Evolutionary conservation across 2,329 filamentous ascomycete genomes (phyloP).

Genomic region (Trichophyton benhamiae): DNA sequence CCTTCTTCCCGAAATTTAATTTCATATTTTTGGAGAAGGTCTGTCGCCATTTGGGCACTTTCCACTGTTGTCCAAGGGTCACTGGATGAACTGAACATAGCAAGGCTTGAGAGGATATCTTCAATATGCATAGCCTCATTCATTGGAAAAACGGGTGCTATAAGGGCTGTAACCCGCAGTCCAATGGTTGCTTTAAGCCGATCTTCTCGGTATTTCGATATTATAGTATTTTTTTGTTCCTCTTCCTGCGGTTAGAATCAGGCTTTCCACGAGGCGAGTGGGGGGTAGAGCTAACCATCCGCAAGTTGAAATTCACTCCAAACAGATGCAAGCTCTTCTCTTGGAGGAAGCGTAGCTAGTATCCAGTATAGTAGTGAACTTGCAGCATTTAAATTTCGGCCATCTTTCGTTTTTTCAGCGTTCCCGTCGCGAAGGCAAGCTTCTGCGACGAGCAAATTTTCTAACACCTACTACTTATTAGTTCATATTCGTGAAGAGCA

Average conservation of each 20-base stretch:
- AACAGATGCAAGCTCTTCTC: conserved; percentile 20
- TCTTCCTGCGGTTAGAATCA: neutral
- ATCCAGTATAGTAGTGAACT: conserved; percentile 25
- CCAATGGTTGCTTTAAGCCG: conserved; percentile 21
- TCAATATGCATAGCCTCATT: conserved; percentile 14
- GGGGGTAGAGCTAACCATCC: conserved; percentile 7
- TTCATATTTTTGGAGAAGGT: conserved; percentile 14
- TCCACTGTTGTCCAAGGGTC: conserved; percentile 27
- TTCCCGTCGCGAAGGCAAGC: conserved; percentile 16
- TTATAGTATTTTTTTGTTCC: neutral
- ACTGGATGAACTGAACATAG: conserved; percentile 22
- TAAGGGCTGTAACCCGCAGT: conserved; percentile 18
- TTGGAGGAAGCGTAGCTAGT: conserved; percentile 21
- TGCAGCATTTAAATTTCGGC: conserved; percentile 15
- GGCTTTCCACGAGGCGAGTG: neutral
- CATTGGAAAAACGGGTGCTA: conserved; percentile 16
- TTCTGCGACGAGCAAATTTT: conserved; percentile 22
- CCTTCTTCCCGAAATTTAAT: conserved; percentile 3
- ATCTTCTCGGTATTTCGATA: conserved; percentile 17
- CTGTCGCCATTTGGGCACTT: conserved; percentile 15
- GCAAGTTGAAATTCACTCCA: conserved; percentile 19
- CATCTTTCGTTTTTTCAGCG: conserved; percentile 14
- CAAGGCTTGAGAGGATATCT: conserved; percentile 22
- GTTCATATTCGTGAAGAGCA: neutral
- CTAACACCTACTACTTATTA: conserved; percentile 18